These are phyloP conservation scores for Pyronema domesticum DNA, from an alignment of 495 filamentous ascomycete genomes.

Conservation along the genomic window DNA sequence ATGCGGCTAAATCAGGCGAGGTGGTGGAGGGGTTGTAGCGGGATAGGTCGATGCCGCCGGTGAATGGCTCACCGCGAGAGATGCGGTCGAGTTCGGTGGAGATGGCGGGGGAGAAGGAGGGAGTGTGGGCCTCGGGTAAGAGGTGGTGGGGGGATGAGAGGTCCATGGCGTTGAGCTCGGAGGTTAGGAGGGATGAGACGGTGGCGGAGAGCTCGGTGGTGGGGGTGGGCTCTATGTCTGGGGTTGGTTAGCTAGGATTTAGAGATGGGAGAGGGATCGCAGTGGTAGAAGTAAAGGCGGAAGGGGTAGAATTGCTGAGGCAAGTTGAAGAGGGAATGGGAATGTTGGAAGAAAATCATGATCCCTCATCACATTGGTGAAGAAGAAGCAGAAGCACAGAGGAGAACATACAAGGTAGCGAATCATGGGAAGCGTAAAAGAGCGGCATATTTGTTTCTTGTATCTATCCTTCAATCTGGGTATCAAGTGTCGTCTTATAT, in stretches of 20 bases:
- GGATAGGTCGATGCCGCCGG: slow-evolving; percentile 50
- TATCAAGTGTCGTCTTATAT: no score
- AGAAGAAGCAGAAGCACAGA: no score
- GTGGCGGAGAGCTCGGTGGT: slow-evolving; percentile 38
- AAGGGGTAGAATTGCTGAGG: slow-evolving; percentile 7
- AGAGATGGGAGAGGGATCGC: background rate
- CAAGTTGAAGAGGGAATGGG: background rate
- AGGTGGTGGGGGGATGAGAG: slow-evolving; percentile 27
- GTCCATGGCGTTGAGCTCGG: slow-evolving; percentile 39
- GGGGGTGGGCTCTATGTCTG: slow-evolving; percentile 56
- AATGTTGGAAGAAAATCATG: no score
- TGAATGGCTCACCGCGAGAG: slow-evolving; percentile 34
- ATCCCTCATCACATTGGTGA: no score
- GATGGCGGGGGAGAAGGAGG: slow-evolving; percentile 42
- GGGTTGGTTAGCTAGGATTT: background rate
- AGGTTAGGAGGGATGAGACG: slow-evolving; percentile 45
- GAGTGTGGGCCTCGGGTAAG: slow-evolving; percentile 25
- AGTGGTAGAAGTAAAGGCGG: slow-evolving; percentile 1
- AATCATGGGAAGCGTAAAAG: slow-evolving; percentile 58
- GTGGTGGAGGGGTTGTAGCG: slow-evolving; percentile 57
- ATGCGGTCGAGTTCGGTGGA: slow-evolving; percentile 44
- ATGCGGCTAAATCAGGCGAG: slow-evolving; percentile 18
- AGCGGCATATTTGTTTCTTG: slow-evolving; percentile 38
- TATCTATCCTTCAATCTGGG: background rate
- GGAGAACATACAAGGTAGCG: slow-evolving; percentile 53